These are phyloP conservation scores for Boletus coccyginus DNA, from an alignment of 768 basidiomycete species.

Conservation along the genomic window DNA sequence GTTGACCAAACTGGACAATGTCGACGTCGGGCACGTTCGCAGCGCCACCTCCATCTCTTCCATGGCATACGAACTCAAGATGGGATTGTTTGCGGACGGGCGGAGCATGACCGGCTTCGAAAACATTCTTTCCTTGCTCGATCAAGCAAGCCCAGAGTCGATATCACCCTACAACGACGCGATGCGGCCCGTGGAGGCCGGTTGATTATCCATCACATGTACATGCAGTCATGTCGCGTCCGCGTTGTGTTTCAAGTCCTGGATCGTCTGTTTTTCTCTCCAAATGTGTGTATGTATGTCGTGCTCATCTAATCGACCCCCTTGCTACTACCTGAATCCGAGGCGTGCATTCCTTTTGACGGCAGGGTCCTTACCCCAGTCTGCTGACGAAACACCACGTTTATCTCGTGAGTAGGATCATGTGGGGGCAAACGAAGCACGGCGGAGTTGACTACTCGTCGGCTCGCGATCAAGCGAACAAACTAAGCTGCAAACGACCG, in stretches of 20 bases:
- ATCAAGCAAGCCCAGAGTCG: constrained; percentile 22
- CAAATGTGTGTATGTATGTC: constrained; percentile 1
- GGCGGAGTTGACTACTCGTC: neutral
- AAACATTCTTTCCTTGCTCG: constrained; percentile 28
- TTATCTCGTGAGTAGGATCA: too few species aligned
- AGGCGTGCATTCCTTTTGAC: neutral
- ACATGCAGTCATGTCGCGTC: too few species aligned
- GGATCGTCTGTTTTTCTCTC: neutral
- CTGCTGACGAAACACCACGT: neutral
- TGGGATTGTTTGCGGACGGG: constrained; percentile 25
- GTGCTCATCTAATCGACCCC: neutral
- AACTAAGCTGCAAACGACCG: neutral
- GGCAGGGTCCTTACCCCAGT: too few species aligned
- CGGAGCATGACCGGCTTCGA: constrained; percentile 23
- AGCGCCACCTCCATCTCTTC: constrained; percentile 26
- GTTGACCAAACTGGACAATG: constrained; percentile 10
- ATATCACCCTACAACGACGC: neutral
- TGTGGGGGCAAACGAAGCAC: neutral
- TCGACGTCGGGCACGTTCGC: constrained; percentile 10
- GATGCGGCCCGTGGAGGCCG: constrained; percentile 1
- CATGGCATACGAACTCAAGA: constrained; percentile 24
- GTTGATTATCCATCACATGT: neutral
- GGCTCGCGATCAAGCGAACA: neutral
- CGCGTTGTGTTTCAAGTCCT: too few species aligned
- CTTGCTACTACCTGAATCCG: neutral